Evolutionary conservation across 2,329 filamentous ascomycete genomes (phyloP), one percentile per base, ranked within the genome.

Genomic region (Penicillium polonicum): DNA sequence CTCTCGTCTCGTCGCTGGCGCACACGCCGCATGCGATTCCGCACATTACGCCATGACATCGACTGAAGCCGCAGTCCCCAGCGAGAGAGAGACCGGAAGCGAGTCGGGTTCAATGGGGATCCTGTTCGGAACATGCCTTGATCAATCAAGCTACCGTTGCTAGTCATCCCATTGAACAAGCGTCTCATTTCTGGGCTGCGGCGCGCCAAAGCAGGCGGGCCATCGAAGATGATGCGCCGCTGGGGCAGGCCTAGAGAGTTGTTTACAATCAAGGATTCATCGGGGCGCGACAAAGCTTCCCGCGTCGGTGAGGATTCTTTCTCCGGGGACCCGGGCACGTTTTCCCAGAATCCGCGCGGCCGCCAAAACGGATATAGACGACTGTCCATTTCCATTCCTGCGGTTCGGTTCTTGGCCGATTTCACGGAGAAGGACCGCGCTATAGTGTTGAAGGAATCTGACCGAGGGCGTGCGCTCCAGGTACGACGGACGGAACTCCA

Each of bases 271-370:
- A 82, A 79, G 23, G 79, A 53, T 7, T 64, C 52, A 31, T 68
- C 53, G 3, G 42, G 46, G 25, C 44, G 59, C 19, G 59, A 58
- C 10, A 62, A 60, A 19, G 61, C 72, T 4, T 69, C 68, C 21
- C 63, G 60, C 19, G 70, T 72, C 19, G 74, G 71, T 5, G 70
- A 70, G 9, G 78, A 74, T 25, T 68, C 74, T 39, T 79, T 77
- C 48, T 57, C 46, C 5, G 64, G 65, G 12, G 74, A 72, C 48
- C 75, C 74, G 17, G 77, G 73, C 27, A 83, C 72, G 39, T 82
- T 82, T 39, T 86, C 83, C 84, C 84, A 87, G 70, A 87, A 86
- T n/a, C 80, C 80, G 38, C 81, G 80, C 2, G 85, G 85, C 23
- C 82, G 79, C 85, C 85, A 88, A 67, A 87, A 85, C 2, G 85